Percentiles rank a stretch among this genome's conserved stretches.
These are phyloP conservation scores for Styphnolobium japonicum DNA, from an alignment of 306 rosid genomes.

Conservation along the genomic window DNA sequence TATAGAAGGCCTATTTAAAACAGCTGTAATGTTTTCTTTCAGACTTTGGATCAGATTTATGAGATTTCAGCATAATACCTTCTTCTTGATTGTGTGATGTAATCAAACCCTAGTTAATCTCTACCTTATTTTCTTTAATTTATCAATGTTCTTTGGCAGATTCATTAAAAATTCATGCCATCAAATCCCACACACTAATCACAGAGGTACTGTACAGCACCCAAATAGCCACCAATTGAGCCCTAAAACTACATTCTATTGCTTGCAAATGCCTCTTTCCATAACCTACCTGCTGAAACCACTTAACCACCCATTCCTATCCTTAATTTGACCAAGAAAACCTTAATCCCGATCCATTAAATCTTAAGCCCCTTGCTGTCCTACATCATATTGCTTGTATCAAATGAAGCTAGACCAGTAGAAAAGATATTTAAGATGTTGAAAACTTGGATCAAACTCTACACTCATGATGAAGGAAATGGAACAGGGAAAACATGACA, in stretches of 20 bases:
- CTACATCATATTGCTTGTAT: too few relatives aligned
- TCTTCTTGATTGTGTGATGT: too few relatives aligned
- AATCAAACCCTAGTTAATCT: not conserved
- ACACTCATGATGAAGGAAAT: too few relatives aligned
- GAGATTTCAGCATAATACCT: too few relatives aligned
- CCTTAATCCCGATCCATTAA: too few relatives aligned
- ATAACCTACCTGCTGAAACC: not conserved
- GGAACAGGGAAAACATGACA: too few relatives aligned
- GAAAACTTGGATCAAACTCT: too few relatives aligned
- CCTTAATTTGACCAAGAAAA: slow-evolving; percentile 1
- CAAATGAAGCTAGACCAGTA: not conserved
- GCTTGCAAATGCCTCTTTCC: not conserved
- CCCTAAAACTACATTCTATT: not conserved
- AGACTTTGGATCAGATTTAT: too few relatives aligned
- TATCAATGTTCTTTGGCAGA: not conserved
- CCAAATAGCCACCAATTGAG: not conserved
- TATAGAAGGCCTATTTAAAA: not conserved
- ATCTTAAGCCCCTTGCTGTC: not conserved
- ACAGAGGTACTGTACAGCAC: too few relatives aligned
- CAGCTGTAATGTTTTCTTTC: not conserved
- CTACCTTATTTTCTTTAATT: slow-evolving; percentile 6
- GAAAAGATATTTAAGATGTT: too few relatives aligned
- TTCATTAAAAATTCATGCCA: too few relatives aligned
- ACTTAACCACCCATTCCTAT: not conserved
- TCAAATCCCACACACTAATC: too few relatives aligned